Evolutionary conservation across 179 eudicot species (phyloP).

Genomic region (Silene coronaria): DNA sequence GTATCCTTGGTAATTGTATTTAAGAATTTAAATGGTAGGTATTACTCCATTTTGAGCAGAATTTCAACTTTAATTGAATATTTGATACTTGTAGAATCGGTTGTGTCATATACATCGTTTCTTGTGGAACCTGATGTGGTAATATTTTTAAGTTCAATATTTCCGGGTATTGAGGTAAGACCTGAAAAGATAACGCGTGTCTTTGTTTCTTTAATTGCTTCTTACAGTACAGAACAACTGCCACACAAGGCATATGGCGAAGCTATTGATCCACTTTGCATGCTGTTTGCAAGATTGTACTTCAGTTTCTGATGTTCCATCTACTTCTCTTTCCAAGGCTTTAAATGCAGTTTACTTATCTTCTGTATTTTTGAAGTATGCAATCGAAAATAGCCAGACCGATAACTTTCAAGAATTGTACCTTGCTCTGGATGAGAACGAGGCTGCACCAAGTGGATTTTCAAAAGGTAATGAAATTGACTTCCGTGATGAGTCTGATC

Average conservation of each 20-base stretch:
- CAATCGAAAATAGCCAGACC: conserved; percentile 62
- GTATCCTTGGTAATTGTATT: too few relatives aligned
- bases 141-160: neutral
- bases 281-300: conserved; percentile 79
- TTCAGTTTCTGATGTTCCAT: conserved; percentile 45
- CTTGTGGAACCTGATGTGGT: conserved; percentile 6
- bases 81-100: neutral
- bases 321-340: conserved; percentile 57
- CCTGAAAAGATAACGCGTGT: conserved; percentile 2
- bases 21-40: too few relatives aligned
- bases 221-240: conserved; percentile 73
- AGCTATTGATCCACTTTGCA: conserved; percentile 74
- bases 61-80: neutral
- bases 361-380: conserved; percentile 66
- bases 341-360: conserved; percentile 66
- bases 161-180: neutral
- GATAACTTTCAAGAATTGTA: conserved; percentile 57
- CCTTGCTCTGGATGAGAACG: conserved; percentile 59
- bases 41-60: neutral
- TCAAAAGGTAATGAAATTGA: conserved; percentile 42
- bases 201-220: conserved; percentile 5
- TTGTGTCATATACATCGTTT: neutral
- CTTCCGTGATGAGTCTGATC: neutral
- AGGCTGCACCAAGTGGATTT: conserved; percentile 49
- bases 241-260: conserved; percentile 76